Evolutionary conservation across 2,329 filamentous ascomycete genomes (phyloP).

Genomic region (Penicillium janthinellum): DNA sequence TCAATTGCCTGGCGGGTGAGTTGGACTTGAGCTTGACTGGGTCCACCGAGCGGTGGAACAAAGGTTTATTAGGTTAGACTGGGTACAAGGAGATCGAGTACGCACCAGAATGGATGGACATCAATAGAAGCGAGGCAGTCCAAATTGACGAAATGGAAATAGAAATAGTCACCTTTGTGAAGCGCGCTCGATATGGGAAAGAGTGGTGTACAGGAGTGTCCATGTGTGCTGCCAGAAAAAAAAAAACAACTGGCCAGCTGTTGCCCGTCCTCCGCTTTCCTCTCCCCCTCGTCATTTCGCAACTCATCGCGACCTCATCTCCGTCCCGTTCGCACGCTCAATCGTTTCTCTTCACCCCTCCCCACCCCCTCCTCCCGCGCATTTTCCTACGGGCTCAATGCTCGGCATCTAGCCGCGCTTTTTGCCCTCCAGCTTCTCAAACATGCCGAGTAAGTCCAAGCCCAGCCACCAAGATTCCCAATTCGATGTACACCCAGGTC

Average conservation of each 20-base stretch:
- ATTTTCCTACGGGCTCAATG: conserved; percentile 29
- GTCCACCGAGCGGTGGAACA: conserved; percentile 3
- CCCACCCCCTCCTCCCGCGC: conserved; percentile 3
- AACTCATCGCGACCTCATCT: conserved; percentile 14
- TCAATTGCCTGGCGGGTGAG: neutral
- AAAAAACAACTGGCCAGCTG: conserved; percentile 13
- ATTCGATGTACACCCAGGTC: conserved; percentile 9
- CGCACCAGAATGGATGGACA: neutral
- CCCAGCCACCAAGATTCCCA: neutral
- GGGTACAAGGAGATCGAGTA: neutral
- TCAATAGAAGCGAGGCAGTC: neutral
- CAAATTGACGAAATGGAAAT: neutral
- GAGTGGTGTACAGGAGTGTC: neutral
- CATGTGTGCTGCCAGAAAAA: conserved; percentile 6
- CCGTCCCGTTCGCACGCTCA: conserved; percentile 3
- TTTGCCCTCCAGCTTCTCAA: conserved; percentile 30
- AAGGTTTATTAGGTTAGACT: neutral
- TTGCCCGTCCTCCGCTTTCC: conserved; percentile 25
- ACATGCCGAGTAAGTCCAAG: conserved; percentile 40
- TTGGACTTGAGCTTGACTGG: neutral
- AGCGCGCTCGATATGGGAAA: neutral
- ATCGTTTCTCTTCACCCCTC: neutral
- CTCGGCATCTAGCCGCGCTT: conserved; percentile 30
- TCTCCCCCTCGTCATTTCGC: conserved; percentile 22
- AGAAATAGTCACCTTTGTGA: neutral